phyloP scores from a whole-genome alignment of 306 rosid genomes.

The Vicia faba region DNA sequence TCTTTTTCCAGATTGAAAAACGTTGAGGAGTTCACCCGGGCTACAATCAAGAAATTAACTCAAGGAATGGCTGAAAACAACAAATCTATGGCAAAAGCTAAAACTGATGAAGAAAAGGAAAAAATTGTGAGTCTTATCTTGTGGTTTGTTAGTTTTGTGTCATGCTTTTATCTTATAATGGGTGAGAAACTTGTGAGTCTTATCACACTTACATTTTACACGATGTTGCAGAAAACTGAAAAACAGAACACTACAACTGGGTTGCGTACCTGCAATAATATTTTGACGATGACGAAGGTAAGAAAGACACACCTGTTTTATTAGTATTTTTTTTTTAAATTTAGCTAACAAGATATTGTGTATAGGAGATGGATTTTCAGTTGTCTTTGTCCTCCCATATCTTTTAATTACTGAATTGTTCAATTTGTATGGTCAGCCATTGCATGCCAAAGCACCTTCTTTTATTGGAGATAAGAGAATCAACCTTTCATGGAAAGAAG shows the following conservation, averaged over 20 bases:
- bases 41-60: slow-evolving; percentile 91
- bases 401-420: slow-evolving; percentile 15
- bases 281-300: slow-evolving; percentile 91
- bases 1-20: slow-evolving; percentile 69
- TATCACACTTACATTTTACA: slow-evolving; percentile 20
- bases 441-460: slow-evolving; percentile 71
- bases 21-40: slow-evolving; percentile 84
- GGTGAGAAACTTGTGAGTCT: background rate
- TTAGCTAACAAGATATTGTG: slow-evolving; percentile 1
- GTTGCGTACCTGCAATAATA: slow-evolving; percentile 90
- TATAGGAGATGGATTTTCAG: slow-evolving; percentile 17
- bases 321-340: background rate
- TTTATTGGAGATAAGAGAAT: slow-evolving; percentile 89
- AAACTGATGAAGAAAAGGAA: slow-evolving; percentile 88
- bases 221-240: slow-evolving; percentile 71
- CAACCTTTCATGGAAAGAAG: slow-evolving; percentile 96
- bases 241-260: slow-evolving; percentile 94
- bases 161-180: slow-evolving; percentile 5
- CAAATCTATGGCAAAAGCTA: slow-evolving; percentile 93
- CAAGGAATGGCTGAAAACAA: slow-evolving; percentile 96
- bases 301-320: slow-evolving; percentile 16
- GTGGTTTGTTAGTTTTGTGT: slow-evolving; percentile 27
- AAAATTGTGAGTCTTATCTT: slow-evolving; percentile 64
- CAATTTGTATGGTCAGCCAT: slow-evolving; percentile 44
- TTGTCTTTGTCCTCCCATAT: background rate